These are phyloP conservation scores for Agastache rugosa DNA, from an alignment of 257 asterid genomes.

Conservation along the genomic window DNA sequence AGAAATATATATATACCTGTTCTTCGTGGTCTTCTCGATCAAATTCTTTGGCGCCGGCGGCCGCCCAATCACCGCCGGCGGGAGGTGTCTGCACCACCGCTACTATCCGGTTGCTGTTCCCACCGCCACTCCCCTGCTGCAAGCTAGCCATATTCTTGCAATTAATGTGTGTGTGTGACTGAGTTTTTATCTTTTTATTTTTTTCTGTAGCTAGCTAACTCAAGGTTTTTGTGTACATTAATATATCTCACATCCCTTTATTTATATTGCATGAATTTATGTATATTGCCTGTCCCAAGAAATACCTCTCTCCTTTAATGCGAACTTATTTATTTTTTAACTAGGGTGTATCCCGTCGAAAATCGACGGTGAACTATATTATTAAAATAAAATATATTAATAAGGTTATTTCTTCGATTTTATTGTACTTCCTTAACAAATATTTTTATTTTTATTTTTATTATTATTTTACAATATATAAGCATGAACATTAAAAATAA, in stretches of 20 bases:
- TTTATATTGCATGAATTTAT: slow-evolving; percentile 36
- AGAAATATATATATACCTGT: slow-evolving; percentile 17
- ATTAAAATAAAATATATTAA: too few species aligned
- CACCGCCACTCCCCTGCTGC: slow-evolving; percentile 45
- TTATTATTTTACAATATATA: too few species aligned
- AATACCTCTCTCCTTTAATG: background rate
- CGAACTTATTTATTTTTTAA: background rate
- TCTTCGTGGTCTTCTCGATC: slow-evolving; percentile 34
- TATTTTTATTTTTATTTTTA: too few species aligned
- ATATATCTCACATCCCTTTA: background rate
- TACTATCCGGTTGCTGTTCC: slow-evolving; percentile 49
- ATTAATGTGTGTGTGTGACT: background rate
- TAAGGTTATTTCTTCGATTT: too few species aligned
- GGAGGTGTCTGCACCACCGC: slow-evolving; percentile 51
- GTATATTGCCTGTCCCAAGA: slow-evolving; percentile 27
- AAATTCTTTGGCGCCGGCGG: slow-evolving; percentile 29
- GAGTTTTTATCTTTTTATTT: too few species aligned
- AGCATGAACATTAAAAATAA: too few species aligned
- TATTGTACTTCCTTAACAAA: too few species aligned
- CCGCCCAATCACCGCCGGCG: slow-evolving; percentile 12
- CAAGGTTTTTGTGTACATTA: background rate
- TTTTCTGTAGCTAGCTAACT: background rate
- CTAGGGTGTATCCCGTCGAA: too few species aligned
- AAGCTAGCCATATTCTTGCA: slow-evolving; percentile 49
- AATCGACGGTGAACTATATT: too few species aligned